Evolutionary conservation across 2,329 filamentous ascomycete species (phyloP).

Genomic region (Ceratocystis ficicola): DNA sequence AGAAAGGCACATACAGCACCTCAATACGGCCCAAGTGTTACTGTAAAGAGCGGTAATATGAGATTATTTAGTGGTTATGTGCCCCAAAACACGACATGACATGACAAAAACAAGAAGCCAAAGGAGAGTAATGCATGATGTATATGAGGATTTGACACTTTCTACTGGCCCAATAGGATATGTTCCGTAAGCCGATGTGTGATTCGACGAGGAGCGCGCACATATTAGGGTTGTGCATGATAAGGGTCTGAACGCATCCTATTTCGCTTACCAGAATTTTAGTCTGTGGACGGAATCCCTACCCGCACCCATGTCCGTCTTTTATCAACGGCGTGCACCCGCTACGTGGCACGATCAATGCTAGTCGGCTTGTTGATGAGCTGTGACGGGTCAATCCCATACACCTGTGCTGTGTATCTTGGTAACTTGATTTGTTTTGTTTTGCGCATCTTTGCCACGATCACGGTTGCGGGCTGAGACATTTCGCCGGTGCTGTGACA

Average conservation of each 20-base stretch:
- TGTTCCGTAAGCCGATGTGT: not conserved
- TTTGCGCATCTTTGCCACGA: not conserved
- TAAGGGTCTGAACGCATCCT: not conserved
- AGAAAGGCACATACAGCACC: not conserved
- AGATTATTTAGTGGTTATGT: too few species aligned
- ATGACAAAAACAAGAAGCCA: not conserved
- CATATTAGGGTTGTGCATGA: not conserved
- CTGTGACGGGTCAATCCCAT: not conserved
- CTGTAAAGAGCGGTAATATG: not conserved
- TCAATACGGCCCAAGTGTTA: not conserved
- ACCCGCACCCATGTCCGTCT: not conserved
- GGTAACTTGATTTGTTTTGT: not conserved
- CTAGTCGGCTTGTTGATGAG: too few species aligned
- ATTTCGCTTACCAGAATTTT: not conserved
- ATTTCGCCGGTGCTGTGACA: not conserved
- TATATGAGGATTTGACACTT: too few species aligned
- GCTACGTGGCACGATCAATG: too few species aligned
- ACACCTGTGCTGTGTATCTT: not conserved
- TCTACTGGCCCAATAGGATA: not conserved
- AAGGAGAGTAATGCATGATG: too few species aligned
- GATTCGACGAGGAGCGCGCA: not conserved
- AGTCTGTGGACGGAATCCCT: not conserved
- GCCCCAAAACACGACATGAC: too few species aligned
- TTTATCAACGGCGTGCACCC: not conserved
- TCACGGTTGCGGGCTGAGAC: not conserved